Conservation (phyloP, 805 yeast genomes). For the Diddensiella transvaalensis region DNA sequence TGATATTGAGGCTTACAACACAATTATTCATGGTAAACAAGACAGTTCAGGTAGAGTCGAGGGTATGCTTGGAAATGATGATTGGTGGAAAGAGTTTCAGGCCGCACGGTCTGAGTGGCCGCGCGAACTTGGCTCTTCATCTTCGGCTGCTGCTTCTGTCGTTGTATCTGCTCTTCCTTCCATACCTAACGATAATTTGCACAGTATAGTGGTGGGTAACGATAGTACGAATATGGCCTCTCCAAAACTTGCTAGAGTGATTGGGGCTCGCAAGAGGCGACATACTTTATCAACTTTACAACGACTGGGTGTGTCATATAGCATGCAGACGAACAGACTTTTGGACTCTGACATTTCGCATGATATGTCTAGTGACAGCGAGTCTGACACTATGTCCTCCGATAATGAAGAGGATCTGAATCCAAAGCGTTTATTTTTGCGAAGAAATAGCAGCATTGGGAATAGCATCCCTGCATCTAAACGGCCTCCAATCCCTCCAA, state of each 20-base stretch:
- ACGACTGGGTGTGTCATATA: conserved; percentile 71
- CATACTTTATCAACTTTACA: conserved; percentile 59
- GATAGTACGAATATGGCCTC: not conserved
- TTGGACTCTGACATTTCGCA: conserved; percentile 30
- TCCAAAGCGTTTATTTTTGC: conserved; percentile 3
- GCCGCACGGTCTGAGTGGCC: conserved; percentile 46
- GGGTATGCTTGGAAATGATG: conserved; percentile 51
- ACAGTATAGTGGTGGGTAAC: not conserved
- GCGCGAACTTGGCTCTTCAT: not conserved
- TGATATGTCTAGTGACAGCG: conserved; percentile 12
- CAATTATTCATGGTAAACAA: conserved; percentile 66
- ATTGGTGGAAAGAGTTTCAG: conserved; percentile 79
- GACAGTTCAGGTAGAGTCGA: conserved; percentile 48
- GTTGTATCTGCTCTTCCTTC: not conserved
- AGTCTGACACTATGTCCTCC: conserved; percentile 23
- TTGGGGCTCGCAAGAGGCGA: conserved; percentile 26
- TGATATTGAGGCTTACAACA: conserved; percentile 58
- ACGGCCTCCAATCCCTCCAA: not conserved
- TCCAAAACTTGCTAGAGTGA: conserved; percentile 7
- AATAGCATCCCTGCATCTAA: not conserved
- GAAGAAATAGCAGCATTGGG: conserved; percentile 7
- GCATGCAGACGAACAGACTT: conserved; percentile 63
- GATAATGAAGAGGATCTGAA: conserved; percentile 23
- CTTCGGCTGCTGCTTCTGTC: conserved; percentile 3
- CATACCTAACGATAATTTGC: not conserved